Base-by-base conservation (phyloP, 441 rosid genomes). In the Eutrema salsugineum region DNA sequence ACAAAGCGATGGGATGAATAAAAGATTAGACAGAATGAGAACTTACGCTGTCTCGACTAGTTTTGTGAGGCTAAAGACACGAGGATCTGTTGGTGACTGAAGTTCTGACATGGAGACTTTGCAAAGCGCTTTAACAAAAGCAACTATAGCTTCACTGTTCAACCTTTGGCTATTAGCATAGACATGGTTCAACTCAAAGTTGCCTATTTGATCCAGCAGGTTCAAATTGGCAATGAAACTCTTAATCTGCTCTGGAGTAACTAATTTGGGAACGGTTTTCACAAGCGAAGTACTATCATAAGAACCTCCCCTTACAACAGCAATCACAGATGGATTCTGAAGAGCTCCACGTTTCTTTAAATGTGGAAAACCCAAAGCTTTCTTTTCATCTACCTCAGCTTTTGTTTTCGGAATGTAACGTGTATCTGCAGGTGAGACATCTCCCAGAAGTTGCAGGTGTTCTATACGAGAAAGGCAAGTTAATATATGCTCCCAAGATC, bases 11-110 rank as follows among this genome's bases (percentile, higher is more conserved):
- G 59, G 5, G 8, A 6, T 28, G 20, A 63, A 5, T 55, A 63
- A 12, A 14, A 53, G 10, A 63, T 9, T 22, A 6, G 4, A 58
- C 42, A 68, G 65, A 68, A n/a, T 8, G 43, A 15, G 54, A 60
- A 33, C 8, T 58, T 86, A 96, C 99, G 99, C 94, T 80, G 93
- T 96, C 79, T 96, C 99, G 66, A 96, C 99, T 57, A 96, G 70
- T 86, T 96, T 96, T 15, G 98, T 96, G 68, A 96, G 88, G 86
- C 99, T 85, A 82, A 96, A 96, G 61, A 96, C 98, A 53, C 99
- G 98, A 80, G 99, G 99, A 54, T 96, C 99, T 42, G 93, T 83
- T 50, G 97, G 97, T 70, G 98, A 93, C 78, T 96, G 98, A 88
- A 96, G 83, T 78, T 96, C 99, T 14, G 88, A 85, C 81, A 96